Evolutionary conservation across 75 land plant genomes (phyloP).

Genomic region (Pseudotsuga menziesii): DNA sequence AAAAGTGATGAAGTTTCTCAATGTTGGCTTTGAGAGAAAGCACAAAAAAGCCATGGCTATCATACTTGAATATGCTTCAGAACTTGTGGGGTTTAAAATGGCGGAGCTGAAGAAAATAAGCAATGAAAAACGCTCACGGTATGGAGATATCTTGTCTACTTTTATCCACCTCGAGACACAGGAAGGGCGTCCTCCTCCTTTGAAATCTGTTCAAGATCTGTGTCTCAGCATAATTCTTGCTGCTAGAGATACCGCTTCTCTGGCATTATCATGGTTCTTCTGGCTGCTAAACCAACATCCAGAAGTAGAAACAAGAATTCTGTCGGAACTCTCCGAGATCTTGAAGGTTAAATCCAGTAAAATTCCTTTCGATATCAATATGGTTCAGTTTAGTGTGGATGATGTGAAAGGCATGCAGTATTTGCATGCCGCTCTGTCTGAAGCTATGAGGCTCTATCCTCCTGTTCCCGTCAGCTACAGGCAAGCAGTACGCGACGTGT

Average conservation of each 20-base stretch:
- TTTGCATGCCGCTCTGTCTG: conserved; percentile 15
- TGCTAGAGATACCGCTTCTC: conserved; percentile 66
- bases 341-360: neutral
- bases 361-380: neutral
- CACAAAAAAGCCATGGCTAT: too few relatives aligned
- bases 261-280: conserved; percentile 18
- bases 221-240: conserved; percentile 42
- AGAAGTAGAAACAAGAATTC: neutral
- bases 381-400: too few relatives aligned
- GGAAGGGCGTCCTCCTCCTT: neutral
- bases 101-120: too few relatives aligned
- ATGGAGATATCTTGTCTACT: neutral
- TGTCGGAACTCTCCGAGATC: neutral
- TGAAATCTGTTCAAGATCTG: neutral
- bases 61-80: too few relatives aligned
- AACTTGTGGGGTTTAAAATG: too few relatives aligned
- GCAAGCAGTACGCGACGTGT: neutral
- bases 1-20: too few relatives aligned
- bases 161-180: neutral
- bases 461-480: conserved; percentile 9
- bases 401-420: neutral
- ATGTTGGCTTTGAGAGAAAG: too few relatives aligned
- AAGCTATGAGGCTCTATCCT: conserved; percentile 12
- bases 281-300: neutral
- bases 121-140: too few relatives aligned